Base-by-base conservation (phyloP, 371 early-diverging fungal species). In the Dinochytrium kinnereticum region DNA sequence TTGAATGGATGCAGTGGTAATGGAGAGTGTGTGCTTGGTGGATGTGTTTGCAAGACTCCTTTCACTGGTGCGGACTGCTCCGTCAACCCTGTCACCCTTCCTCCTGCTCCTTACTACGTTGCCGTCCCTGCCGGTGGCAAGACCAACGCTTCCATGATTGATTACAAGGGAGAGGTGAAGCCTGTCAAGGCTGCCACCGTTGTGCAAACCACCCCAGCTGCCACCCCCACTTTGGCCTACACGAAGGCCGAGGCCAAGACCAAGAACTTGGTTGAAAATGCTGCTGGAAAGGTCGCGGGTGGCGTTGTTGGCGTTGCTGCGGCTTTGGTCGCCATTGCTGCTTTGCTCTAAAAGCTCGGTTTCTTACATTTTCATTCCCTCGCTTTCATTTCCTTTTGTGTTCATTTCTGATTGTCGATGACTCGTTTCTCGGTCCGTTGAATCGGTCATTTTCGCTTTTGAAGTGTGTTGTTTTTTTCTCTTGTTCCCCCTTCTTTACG, bases 41-140 rank as follows among this genome's bases (percentile, higher is more conserved):
- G 74, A 44, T 74, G 74, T 68, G 69, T 61, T 10, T 74, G 74
- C 68, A 40, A 15, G 37, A 31, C 59, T 26, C 53, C 51, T n/a
- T 74, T 57, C 64, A 40, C 61, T 10, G 74, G 74, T 21, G 28
- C 59, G 31, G 74, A 74, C 51, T 74, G 74, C 37, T 39, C 51
- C 61, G 49, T 74, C 67, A 34, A 66, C 67, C n/a, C 38, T 36
- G 36, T 28, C 30, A 24, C 19, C 21, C 34, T 64, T 10, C 44
- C 44, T 44, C 61, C 61, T 36, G 61, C 61, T 37, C 34, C 61
- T 61, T 34, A 28, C 36, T 61, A 61, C 61, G 61, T 24, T 13
- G 34, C 61, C 36, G 13, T 7, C 61, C 7, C 61, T 30, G 13
- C 38, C 44, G n/a, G 44, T 26, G 17, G 44, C 21, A 10, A 30